Base-by-base conservation (phyloP, 345 rosid genomes). In the Zanthoxylum bungeanum region DNA sequence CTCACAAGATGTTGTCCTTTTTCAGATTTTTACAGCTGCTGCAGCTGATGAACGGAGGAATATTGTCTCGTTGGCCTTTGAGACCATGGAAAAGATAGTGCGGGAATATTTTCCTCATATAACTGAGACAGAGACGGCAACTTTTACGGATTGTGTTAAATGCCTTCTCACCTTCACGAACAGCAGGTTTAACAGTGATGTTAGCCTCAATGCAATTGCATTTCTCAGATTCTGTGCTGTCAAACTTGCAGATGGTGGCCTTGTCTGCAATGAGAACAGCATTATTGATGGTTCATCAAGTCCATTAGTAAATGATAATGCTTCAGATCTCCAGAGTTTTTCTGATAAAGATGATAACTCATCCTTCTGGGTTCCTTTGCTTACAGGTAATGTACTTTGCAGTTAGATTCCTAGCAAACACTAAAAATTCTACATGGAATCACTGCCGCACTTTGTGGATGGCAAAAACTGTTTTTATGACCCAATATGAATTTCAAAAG, bases 51-150 rank as follows among this genome's bases (percentile, higher is more conserved):
- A 92, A 79, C 82, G 85, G 73, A 94, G 90, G 81, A 94, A 84
- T 70, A 85, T 94, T 76, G 93, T 92, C 71, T 73, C 86, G 80
- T 79, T 94, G 84, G 97, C 97, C 67, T 94, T 92, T 60, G 93
- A 92, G 82, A 92, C 97, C 5, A 90, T 87, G 95, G 98, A 92
- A 79, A 94, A 92, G 82, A 92, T 94, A 44, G 97, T 94, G 59
- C 91, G 97, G 53, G 97, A 90, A 69, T 92, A 92, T 74, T 94
- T 92, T 80, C 89, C 97, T 66, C 82, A 86, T 74, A 90, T 94
- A 75, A 94, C 93, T 34, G 97, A 94, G 89, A 94, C 98, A n/a
- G 98, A 94, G 83, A 82, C 89, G 5, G 80, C 91, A 75, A 90
- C 89, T 60, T 94, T 94, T 78, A 92, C 97, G 4, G 97, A 90